A percentile compares a stretch with the other conserved stretches of the same genome.
Evolutionary conservation across 768 basidiomycete genomes (phyloP).

Genomic region (Strobilomyces confusus): DNA sequence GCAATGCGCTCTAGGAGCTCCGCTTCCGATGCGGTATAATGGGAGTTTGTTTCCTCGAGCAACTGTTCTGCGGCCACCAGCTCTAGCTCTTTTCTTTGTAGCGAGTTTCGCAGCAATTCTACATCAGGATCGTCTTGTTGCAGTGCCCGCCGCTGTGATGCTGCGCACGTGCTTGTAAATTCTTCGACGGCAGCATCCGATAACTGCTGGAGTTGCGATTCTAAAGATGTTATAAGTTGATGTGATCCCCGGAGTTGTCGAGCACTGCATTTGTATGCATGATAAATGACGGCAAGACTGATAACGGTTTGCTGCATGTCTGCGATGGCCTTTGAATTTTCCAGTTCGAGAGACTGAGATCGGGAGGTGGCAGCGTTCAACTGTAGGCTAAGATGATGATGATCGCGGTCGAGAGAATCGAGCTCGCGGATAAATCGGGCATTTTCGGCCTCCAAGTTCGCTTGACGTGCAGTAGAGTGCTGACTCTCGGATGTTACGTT

Average conservation of each 20-base stretch:
- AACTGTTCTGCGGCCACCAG: slow-evolving; percentile 34
- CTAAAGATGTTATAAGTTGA: slow-evolving; percentile 8
- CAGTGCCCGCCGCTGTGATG: not conserved
- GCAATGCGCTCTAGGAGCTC: slow-evolving; percentile 28
- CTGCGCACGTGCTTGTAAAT: not conserved
- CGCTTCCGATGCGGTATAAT: slow-evolving; percentile 32
- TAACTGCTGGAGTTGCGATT: slow-evolving; percentile 15
- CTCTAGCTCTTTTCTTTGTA: slow-evolving; percentile 33
- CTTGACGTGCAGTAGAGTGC: slow-evolving; percentile 15
- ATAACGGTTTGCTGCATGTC: slow-evolving; percentile 19
- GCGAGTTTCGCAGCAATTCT: slow-evolving; percentile 36
- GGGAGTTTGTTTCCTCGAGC: slow-evolving; percentile 32
- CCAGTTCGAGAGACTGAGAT: slow-evolving; percentile 10
- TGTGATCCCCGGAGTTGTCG: slow-evolving; percentile 11
- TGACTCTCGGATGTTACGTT: slow-evolving; percentile 35
- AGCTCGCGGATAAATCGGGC: slow-evolving; percentile 13
- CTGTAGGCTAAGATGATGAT: slow-evolving; percentile 9
- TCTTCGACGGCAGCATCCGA: slow-evolving; percentile 3
- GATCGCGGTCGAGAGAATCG: slow-evolving; percentile 8
- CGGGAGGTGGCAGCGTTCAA: slow-evolving; percentile 4
- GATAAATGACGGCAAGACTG: slow-evolving; percentile 22
- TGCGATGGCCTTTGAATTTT: slow-evolving; percentile 2
- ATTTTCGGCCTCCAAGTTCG: slow-evolving; percentile 16
- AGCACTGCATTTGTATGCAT: slow-evolving; percentile 12
- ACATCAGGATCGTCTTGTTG: slow-evolving; percentile 18